Base-by-base conservation (phyloP, 257 asterid species). In the Phtheirospermum japonicum region DNA sequence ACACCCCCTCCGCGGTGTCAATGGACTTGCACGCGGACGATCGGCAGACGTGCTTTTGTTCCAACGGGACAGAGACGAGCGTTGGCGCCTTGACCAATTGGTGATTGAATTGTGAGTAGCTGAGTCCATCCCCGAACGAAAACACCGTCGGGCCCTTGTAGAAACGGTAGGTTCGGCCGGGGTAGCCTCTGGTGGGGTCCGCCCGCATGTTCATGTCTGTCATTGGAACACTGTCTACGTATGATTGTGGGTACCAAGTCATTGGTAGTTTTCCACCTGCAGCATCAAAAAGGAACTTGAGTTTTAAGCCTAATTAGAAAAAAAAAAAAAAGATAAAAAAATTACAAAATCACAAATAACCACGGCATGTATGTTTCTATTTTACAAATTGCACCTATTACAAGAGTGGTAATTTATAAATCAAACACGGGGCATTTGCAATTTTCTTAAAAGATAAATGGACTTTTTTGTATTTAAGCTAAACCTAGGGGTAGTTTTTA, bases 211-310 rank as follows among this genome's bases (percentile, higher is more conserved):
- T 71, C 98, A 91, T 88, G 54, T 81, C 77, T 0, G 94, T 81
- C 97, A 91, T 88, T 30, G 68, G 63, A 0, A 92, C 90, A 7
- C 64, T 77, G 32, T 79, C 91, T 0, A 61, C 86, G 30, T 79
- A 89, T 6, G 82, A 67, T 11, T 89, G 83, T 2, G 95, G 98
- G 57, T 91, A 91, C 98, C 98, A 91, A 60, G 97, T 91, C 95
- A 86, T 82, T 0, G 98, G 97, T 13, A 92, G 75, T 69, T 82
- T 83, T 48, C 99, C 96, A 71, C 96, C 96, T 88, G 51, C 79
- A 69, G 13, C 4, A 18, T 11, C 53, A 57, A 6, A 28, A 65
- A 19, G 13, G 40, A 7, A n/a, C n/a, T n/a, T n/a, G n/a, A n/a
- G n/a, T n/a, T n/a, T n/a, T n/a, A n/a, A n/a, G n/a, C n/a, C n/a